A percentile compares a stretch with the other conserved stretches of the same genome.
Evolutionary conservation across 2,329 filamentous ascomycete genomes (phyloP).

Genomic region (Fusarium illudens): DNA sequence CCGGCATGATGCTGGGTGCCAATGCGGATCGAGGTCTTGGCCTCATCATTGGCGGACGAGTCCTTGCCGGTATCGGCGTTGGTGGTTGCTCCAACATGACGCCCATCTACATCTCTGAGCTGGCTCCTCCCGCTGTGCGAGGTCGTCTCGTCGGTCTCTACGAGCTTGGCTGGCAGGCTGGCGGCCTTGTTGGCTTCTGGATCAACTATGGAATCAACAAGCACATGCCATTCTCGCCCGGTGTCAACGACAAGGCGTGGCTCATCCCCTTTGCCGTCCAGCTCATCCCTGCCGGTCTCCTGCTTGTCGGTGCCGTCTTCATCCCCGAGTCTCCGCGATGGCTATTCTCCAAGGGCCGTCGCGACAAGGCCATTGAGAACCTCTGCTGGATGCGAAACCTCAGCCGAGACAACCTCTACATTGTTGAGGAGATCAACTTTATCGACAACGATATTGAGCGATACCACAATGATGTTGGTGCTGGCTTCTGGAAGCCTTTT

Average conservation of each 20-base stretch:
- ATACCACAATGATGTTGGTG: slow-evolving; percentile 68
- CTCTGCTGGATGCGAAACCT: slow-evolving; percentile 73
- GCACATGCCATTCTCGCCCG: slow-evolving; percentile 54
- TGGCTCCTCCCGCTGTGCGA: slow-evolving; percentile 69
- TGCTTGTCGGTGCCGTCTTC: slow-evolving; percentile 67
- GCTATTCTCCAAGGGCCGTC: slow-evolving; percentile 69
- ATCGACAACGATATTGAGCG: slow-evolving; percentile 76
- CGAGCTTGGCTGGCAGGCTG: slow-evolving; percentile 71
- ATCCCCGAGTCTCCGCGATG: slow-evolving; percentile 74
- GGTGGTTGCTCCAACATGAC: slow-evolving; percentile 71
- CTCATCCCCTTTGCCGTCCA: slow-evolving; percentile 72
- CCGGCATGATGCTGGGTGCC: slow-evolving; percentile 76
- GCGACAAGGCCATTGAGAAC: slow-evolving; percentile 65
- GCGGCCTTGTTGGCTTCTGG: slow-evolving; percentile 71
- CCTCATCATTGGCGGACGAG: slow-evolving; percentile 68
- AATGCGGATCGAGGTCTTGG: slow-evolving; percentile 70
- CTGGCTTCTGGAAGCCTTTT: slow-evolving; percentile 81
- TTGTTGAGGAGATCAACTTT: slow-evolving; percentile 75
- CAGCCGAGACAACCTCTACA: slow-evolving; percentile 65
- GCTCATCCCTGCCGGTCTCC: slow-evolving; percentile 70
- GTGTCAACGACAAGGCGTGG: slow-evolving; percentile 60
- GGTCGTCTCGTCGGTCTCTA: slow-evolving; percentile 73
- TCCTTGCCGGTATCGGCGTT: slow-evolving; percentile 70
- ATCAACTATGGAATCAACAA: slow-evolving; percentile 70
- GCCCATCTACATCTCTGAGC: slow-evolving; percentile 68